phyloP scores from a whole-genome alignment of 2,329 filamentous ascomycete genomes.

The Alternaria infectoria region DNA sequence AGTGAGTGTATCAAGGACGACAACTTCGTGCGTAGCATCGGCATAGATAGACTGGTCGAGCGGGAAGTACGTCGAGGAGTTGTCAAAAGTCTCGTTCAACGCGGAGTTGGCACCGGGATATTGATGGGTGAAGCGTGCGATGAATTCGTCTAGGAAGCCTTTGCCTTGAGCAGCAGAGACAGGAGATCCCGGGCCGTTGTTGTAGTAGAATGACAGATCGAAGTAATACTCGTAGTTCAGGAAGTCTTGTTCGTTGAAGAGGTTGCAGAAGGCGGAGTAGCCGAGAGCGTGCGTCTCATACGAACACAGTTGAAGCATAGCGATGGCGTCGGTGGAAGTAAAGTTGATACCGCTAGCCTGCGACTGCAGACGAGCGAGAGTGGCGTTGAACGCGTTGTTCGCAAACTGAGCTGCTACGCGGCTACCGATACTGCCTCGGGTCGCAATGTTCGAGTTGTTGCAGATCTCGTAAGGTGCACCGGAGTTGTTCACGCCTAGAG shows the following conservation, averaged over 20 bases:
- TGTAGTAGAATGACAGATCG: conserved; percentile 50
- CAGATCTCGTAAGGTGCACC: conserved; percentile 40
- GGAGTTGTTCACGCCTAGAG: conserved; percentile 32
- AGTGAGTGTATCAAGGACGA: conserved; percentile 37
- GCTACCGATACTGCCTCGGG: conserved; percentile 35
- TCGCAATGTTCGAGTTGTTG: conserved; percentile 37
- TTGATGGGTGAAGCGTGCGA: conserved; percentile 35
- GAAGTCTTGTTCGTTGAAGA: conserved; percentile 54
- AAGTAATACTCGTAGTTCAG: conserved; percentile 54
- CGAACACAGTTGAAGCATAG: conserved; percentile 50
- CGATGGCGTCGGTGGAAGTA: conserved; percentile 45
- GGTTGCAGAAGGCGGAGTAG: conserved; percentile 52
- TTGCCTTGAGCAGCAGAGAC: conserved; percentile 44
- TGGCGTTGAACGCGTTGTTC: conserved; percentile 35
- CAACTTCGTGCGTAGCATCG: conserved; percentile 53
- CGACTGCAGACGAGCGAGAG: conserved; percentile 35
- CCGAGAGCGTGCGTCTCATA: conserved; percentile 49
- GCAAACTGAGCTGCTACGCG: conserved; percentile 31
- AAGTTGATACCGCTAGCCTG: conserved; percentile 35
- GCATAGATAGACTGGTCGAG: conserved; percentile 53
- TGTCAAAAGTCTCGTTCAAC: conserved; percentile 46
- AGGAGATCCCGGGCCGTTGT: conserved; percentile 40
- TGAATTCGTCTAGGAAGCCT: conserved; percentile 37
- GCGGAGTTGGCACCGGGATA: conserved; percentile 28
- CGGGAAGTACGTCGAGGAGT: conserved; percentile 52